These are phyloP conservation scores for Botryotinia globosa DNA, from an alignment of 2,329 filamentous ascomycete genomes.

Conservation along the genomic window DNA sequence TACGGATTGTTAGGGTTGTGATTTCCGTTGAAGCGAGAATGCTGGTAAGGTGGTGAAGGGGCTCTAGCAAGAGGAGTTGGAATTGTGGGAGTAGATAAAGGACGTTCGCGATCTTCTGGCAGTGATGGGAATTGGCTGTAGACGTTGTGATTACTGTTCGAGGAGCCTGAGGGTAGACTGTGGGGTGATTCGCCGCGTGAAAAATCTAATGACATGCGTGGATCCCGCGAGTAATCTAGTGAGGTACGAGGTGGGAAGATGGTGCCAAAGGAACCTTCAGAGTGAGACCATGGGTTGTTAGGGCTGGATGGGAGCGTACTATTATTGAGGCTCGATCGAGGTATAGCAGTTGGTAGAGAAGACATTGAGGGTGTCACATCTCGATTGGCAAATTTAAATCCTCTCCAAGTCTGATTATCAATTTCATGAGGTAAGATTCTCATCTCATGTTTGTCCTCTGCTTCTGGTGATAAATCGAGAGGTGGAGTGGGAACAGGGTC, in stretches of 20 bases:
- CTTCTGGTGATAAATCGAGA: slow-evolving; percentile 4
- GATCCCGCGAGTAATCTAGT: neutral
- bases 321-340: slow-evolving; percentile 18
- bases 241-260: neutral
- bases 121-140: slow-evolving; percentile 14
- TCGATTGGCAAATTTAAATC: slow-evolving; percentile 6
- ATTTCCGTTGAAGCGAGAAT: neutral
- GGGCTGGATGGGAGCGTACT: slow-evolving; percentile 13
- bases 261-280: slow-evolving; percentile 10
- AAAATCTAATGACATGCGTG: neutral
- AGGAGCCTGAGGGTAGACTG: neutral
- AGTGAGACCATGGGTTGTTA: slow-evolving; percentile 13
- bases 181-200: neutral
- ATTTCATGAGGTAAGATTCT: slow-evolving; percentile 2
- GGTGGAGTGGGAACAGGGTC: neutral
- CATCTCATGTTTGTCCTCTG: neutral
- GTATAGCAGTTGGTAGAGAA: slow-evolving; percentile 17
- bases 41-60: neutral
- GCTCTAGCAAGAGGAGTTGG: neutral
- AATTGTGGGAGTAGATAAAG: slow-evolving; percentile 14
- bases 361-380: slow-evolving; percentile 19
- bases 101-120: slow-evolving; percentile 10
- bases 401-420: slow-evolving; percentile 9
- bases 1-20: slow-evolving; percentile 15
- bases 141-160: neutral